Conservation (phyloP, 306 rosid genomes). For the Begonia peltatifolia region DNA sequence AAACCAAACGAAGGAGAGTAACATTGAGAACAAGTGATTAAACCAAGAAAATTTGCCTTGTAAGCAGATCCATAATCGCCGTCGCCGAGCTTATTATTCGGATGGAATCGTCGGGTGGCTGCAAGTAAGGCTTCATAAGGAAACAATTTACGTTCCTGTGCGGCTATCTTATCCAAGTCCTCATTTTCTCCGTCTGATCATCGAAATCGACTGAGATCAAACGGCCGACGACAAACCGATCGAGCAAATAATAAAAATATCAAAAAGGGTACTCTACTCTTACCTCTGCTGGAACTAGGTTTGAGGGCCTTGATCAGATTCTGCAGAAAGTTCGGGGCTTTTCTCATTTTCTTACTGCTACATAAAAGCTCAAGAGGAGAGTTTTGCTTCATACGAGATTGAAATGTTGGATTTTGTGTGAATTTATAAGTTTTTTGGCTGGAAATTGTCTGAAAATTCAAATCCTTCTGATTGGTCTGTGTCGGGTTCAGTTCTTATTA, state of each 20-base stretch:
- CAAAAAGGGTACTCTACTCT: neutral
- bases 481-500: no score
- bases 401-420: no score
- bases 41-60: conserved; percentile 31
- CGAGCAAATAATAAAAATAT: no score
- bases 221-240: neutral
- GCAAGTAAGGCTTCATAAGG: conserved; percentile 41
- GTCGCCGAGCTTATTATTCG: conserved; percentile 57
- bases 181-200: conserved; percentile 31
- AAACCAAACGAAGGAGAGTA: neutral
- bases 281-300: conserved; percentile 37
- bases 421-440: no score
- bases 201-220: neutral
- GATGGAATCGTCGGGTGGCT: conserved; percentile 58
- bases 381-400: no score
- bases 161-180: conserved; percentile 64
- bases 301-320: conserved; percentile 32
- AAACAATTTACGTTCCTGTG: conserved; percentile 70
- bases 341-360: no score
- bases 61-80: conserved; percentile 96
- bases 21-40: no score
- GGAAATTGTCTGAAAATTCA: no score
- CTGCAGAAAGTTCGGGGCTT: conserved; percentile 20
- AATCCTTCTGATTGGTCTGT: no score
- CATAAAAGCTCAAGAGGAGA: no score